Percentiles rank a stretch among this genome's conserved stretches.
phyloP scores from a whole-genome alignment of 345 rosid genomes.

The Noccaea caerulescens region DNA sequence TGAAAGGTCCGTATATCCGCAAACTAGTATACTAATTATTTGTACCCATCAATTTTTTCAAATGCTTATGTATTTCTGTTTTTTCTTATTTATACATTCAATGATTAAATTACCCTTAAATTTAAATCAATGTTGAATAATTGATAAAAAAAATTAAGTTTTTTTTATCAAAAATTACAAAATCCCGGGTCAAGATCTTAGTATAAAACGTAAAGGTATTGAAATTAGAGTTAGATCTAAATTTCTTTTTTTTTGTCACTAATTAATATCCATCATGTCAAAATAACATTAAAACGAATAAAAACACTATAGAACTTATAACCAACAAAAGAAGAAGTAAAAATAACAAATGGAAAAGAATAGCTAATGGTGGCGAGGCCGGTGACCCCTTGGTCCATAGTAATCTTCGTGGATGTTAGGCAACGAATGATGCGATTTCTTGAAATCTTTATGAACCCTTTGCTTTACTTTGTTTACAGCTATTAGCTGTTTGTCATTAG shows the following conservation, averaged over 20 bases:
- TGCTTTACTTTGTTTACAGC: constrained; percentile 29
- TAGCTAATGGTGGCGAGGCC: constrained; percentile 54
- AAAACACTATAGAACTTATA: neutral
- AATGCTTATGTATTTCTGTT: too few relatives aligned
- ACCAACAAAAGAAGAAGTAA: neutral
- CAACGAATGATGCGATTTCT: constrained; percentile 41
- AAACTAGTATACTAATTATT: too few relatives aligned
- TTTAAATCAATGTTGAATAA: too few relatives aligned
- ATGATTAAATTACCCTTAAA: too few relatives aligned
- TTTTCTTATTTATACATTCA: too few relatives aligned
- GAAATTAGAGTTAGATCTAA: too few relatives aligned
- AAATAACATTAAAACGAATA: neutral
- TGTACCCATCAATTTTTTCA: too few relatives aligned
- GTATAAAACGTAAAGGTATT: too few relatives aligned
- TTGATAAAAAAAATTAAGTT: too few relatives aligned
- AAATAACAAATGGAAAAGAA: neutral
- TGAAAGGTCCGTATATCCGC: too few relatives aligned
- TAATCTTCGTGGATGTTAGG: constrained; percentile 73
- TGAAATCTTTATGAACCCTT: constrained; percentile 30
- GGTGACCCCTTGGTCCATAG: constrained; percentile 63
- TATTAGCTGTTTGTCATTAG: neutral
- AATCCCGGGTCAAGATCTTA: too few relatives aligned
- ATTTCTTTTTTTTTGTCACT: neutral
- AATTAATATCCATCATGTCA: neutral
- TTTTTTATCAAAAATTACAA: too few relatives aligned